Evolutionary conservation across 164 flowering plant genomes (phyloP), one percentile per base, ranked within the genome.

Genomic region (Umbellularia californica): DNA sequence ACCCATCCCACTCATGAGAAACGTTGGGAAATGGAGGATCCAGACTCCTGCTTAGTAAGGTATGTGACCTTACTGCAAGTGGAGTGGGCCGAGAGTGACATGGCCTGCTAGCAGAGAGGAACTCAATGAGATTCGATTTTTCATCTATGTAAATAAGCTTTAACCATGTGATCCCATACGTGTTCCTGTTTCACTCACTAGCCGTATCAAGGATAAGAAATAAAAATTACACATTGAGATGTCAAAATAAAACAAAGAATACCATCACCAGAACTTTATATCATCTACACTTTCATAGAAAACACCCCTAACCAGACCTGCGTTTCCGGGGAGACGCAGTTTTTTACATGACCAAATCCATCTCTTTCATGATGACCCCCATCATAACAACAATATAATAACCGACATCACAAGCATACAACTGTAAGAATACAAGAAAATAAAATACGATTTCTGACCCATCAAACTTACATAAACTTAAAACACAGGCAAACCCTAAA

Each of bases 401-500:
- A 47, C 64, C 22, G 71, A 80, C 28, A 74, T 27, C 70, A 25
- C 63, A 65, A 63, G 41, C 35, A 50, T 69, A 62, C 24, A 58
- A 62, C 30, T 20, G 6, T 67, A 68, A 68, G 58, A 62, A 69
- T 35, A 76, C 68, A 71, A 58, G 50, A 47, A 65, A 24, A 69
- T 33, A 65, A 28, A 52, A 75, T 35, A 65, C 5, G 50, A 41
- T 52, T 30, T 69, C 58, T 66, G 33, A 15, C 19, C 28, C 68
- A 65, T 81, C 77, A 72, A 82, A 22, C 67, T 64, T 24, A 5
- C 23, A 22, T 17, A 22, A 22, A 22, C 67, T 20, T 22, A 22
- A 22, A 20, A 23, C 67, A 64, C 20, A 24, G 68, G 64, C 73
- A 82, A 71, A 75, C 65, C 79, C 52, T 75, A 33, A 3, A 58